Evolutionary conservation across 345 rosid species (phyloP), one percentile per base, ranked within the genome.

Genomic region (Eucalyptus sp.): DNA sequence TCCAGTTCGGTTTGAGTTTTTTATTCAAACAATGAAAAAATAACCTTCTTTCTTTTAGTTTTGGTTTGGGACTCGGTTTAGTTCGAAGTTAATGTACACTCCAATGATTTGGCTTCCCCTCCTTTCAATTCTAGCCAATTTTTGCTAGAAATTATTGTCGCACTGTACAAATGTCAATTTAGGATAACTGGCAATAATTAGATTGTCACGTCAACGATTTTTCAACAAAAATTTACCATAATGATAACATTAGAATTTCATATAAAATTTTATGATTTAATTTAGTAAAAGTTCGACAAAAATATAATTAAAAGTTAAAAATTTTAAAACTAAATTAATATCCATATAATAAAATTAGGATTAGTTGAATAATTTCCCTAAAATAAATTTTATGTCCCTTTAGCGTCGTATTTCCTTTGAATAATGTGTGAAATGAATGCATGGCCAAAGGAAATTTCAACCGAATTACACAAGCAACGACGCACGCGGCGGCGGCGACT

Each of bases 151-250:
- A 52, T 7, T 52, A 52, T 52, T 8, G 0, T 18, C 1, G 2
- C 3, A 0, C 0, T 58, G 0, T 58, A 10, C 1, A 1, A 1
- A 4, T 25, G 7, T 25, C 7, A 58, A 58, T 58, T 25, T 4
- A 58, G 2, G 6, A 58, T 1, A 25, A 11, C 0, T 0, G 0
- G 1, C 3, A 24, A 58, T 58, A 25, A 25, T 0, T 27, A 60
- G 0, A 27, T 1, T 3, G 2, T 0, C 7, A 17, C 3, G 1
- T 37, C 8, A 2, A 7, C 1, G 0, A 17, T 37, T 71, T 71
- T 37, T 5, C 13, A 0, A 10, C 3, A 3, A 37, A 37, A 18
- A 18, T 71, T 17, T 3, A 37, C 0, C 1, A 2, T 0, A 37
- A 71, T 2, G 24, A 37, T 0, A 37, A 1, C 2, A 20, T 10